These are phyloP conservation scores for Penicillium ochrochloron DNA, from an alignment of 495 filamentous ascomycete species.

Conservation along the genomic window DNA sequence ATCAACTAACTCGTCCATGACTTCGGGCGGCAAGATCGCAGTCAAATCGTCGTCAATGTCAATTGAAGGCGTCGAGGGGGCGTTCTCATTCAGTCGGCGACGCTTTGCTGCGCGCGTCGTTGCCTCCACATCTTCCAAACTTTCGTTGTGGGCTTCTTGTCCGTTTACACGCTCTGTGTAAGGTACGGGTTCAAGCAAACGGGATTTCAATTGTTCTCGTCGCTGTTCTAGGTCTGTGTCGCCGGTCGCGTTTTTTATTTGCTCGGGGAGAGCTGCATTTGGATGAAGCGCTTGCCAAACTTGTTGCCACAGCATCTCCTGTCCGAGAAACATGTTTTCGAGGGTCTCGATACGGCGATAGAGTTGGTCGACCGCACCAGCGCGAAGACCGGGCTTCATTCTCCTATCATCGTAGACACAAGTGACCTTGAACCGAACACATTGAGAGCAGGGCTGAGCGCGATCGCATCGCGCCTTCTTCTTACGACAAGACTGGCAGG, in stretches of 20 bases:
- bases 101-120: constrained; percentile 4
- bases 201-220: constrained; percentile 16
- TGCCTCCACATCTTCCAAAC: neutral
- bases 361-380: constrained; percentile 47
- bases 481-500: constrained; percentile 47
- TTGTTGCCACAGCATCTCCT: constrained; percentile 34
- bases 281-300: constrained; percentile 23
- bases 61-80: neutral
- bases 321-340: constrained; percentile 40
- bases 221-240: constrained; percentile 10
- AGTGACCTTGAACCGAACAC: constrained; percentile 34
- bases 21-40: constrained; percentile 12
- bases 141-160: neutral
- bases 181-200: neutral
- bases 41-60: neutral
- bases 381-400: constrained; percentile 42
- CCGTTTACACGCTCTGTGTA: neutral
- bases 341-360: constrained; percentile 41
- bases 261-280: constrained; percentile 9
- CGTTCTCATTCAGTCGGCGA: neutral
- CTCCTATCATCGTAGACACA: constrained; percentile 44
- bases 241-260: neutral
- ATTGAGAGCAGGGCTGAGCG: constrained; percentile 45
- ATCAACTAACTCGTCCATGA: constrained; percentile 31
- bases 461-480: constrained; percentile 49